These are phyloP conservation scores for Pterulicium gracile DNA, from an alignment of 1,284 basidiomycete species.

Conservation along the genomic window DNA sequence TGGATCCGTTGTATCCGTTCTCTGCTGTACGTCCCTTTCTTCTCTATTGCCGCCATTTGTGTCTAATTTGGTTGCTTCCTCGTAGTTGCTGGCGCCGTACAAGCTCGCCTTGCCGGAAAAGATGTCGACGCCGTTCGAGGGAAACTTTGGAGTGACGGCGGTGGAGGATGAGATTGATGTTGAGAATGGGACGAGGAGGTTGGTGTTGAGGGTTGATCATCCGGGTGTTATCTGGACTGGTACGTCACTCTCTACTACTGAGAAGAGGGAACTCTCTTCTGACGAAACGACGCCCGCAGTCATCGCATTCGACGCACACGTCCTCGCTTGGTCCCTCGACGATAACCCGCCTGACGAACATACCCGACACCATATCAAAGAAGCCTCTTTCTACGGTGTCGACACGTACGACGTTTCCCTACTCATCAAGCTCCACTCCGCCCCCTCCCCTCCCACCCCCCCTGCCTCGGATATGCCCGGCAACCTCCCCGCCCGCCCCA, in stretches of 20 bases:
- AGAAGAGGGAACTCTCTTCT: constrained; percentile 4
- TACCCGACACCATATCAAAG: constrained; percentile 87
- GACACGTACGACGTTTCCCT: constrained; percentile 67
- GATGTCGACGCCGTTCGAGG: constrained; percentile 25
- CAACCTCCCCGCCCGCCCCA: too few species aligned
- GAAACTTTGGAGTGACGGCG: constrained; percentile 49
- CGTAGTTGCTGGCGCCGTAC: constrained; percentile 68
- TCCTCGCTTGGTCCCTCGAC: constrained; percentile 79
- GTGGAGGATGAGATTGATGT: constrained; percentile 50
- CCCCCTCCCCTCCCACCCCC: constrained; percentile 13
- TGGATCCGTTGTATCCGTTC: constrained; percentile 86
- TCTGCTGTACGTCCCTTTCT: constrained; percentile 41
- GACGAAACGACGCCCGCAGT: constrained; percentile 28
- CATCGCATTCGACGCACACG: constrained; percentile 88
- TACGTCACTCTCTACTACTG: constrained; percentile 20
- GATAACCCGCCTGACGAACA: constrained; percentile 61
- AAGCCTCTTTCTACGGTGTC: constrained; percentile 73
- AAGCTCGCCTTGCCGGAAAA: constrained; percentile 48
- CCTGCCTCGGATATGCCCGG: constrained; percentile 15
- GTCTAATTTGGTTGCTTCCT: too few species aligned
- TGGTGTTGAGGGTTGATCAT: constrained; percentile 71
- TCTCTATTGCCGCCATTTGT: constrained; percentile 1
- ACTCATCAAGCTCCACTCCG: constrained; percentile 40
- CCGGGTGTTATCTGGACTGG: constrained; percentile 85
- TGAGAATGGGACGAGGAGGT: constrained; percentile 51